phyloP scores from a whole-genome alignment of 2,329 filamentous ascomycete species.

The Bisporella sp. region DNA sequence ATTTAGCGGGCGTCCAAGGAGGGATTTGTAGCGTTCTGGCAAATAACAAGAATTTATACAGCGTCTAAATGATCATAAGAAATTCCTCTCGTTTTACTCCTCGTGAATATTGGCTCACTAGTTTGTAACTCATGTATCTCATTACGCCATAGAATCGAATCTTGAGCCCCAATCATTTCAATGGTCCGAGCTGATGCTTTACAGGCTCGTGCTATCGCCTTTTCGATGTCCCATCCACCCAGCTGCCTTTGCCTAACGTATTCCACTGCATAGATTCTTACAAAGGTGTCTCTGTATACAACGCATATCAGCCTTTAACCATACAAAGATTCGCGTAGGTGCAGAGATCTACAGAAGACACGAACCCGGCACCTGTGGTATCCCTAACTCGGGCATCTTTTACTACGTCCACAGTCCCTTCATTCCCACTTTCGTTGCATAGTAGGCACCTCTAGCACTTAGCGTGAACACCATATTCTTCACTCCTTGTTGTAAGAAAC shows the following conservation, averaged over 20 bases:
- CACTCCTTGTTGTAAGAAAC: background rate
- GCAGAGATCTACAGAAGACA: background rate
- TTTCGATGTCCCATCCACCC: slow-evolving; percentile 1
- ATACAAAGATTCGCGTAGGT: too few species aligned
- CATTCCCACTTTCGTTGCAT: background rate
- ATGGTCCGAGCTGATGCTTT: background rate
- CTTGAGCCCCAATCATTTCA: background rate
- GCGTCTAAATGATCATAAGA: too few species aligned
- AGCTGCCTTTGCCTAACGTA: background rate
- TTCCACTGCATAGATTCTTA: background rate
- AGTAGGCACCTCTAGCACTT: background rate
- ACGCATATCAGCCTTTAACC: too few species aligned
- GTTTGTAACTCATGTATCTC: background rate
- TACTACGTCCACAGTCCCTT: background rate
- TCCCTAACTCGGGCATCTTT: background rate
- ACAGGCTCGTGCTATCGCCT: background rate
- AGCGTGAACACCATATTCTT: slow-evolving; percentile 1
- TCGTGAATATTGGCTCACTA: too few species aligned
- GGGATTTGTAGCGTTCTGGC: too few species aligned
- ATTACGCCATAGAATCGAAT: background rate
- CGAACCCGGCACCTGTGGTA: slow-evolving; percentile 1
- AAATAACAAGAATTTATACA: too few species aligned
- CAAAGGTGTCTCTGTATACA: background rate
- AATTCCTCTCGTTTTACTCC: too few species aligned
- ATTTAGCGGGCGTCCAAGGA: too few species aligned